Evolutionary conservation across 1,284 basidiomycete species (phyloP).

Genomic region (Megacollybia platyphylla): DNA sequence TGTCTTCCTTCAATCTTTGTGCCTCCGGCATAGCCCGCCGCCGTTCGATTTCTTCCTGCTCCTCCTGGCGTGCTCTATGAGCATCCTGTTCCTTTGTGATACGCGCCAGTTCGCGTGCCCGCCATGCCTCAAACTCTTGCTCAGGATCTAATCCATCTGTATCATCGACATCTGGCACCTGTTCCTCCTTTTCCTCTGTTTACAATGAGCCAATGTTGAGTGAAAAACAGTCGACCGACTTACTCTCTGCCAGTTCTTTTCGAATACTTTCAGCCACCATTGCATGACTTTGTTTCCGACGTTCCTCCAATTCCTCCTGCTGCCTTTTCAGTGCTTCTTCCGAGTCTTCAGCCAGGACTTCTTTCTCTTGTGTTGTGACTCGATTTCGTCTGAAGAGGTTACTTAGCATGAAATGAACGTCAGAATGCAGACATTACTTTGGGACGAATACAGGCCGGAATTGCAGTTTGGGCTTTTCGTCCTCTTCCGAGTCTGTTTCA

Average conservation of each 20-base stretch:
- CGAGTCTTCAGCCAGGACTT: conserved; percentile 50
- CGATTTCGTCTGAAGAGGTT: conserved; percentile 47
- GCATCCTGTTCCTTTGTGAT: conserved; percentile 89
- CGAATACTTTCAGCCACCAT: conserved; percentile 82
- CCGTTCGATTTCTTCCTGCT: conserved; percentile 83
- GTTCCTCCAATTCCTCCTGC: conserved; percentile 59
- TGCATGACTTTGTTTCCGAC: conserved; percentile 71
- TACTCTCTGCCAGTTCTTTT: conserved; percentile 76
- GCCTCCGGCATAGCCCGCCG: conserved; percentile 87
- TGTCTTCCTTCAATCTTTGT: conserved; percentile 81
- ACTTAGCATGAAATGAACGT: background rate
- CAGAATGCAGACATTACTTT: conserved; percentile 44
- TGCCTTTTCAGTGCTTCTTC: conserved; percentile 55
- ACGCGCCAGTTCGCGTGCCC: conserved; percentile 81
- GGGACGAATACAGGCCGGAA: conserved; percentile 87
- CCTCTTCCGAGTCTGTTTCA: conserved; percentile 59
- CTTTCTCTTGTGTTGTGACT: conserved; percentile 51
- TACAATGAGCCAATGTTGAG: conserved; percentile 3
- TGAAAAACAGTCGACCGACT: conserved; percentile 12
- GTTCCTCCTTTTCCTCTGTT: conserved; percentile 75
- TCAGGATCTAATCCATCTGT: conserved; percentile 87
- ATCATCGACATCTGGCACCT: conserved; percentile 85
- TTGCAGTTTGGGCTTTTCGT: conserved; percentile 47
- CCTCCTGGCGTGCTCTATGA: conserved; percentile 63
- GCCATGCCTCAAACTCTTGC: conserved; percentile 93